Percentiles rank a stretch among this genome's conserved stretches.
Evolutionary conservation across 495 filamentous ascomycete genomes (phyloP).

Genomic region (Neurospora africana): DNA sequence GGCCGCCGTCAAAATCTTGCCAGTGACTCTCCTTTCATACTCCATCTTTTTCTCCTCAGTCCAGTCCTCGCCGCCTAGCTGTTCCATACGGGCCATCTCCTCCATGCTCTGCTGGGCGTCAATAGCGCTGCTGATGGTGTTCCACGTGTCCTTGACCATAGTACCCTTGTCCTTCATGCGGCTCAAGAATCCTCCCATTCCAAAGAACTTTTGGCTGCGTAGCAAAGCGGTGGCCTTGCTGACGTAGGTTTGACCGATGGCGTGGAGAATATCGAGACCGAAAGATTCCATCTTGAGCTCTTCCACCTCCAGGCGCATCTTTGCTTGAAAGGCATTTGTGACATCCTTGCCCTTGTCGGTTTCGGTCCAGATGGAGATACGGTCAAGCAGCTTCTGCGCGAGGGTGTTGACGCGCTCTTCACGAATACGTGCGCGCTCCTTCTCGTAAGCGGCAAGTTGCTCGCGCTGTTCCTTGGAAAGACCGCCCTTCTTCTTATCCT

Average conservation of each 20-base stretch:
- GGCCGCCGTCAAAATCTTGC: conserved; percentile 96
- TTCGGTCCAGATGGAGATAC: conserved; percentile 93
- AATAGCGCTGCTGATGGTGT: conserved; percentile 92
- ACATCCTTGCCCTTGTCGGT: conserved; percentile 83
- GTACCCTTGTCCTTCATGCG: conserved; percentile 94
- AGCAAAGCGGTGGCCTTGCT: conserved; percentile 78
- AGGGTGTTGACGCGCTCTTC: conserved; percentile 83
- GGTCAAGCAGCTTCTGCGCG: conserved; percentile 73
- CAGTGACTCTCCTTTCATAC: conserved; percentile 88
- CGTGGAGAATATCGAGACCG: conserved; percentile 92
- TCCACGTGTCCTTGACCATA: conserved; percentile 96
- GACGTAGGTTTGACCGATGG: conserved; percentile 81
- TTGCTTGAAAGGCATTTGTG: conserved; percentile 80
- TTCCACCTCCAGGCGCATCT: conserved; percentile 91
- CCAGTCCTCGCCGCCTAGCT: conserved; percentile 94
- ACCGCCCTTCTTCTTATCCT: conserved; percentile 72
- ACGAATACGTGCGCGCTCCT: conserved; percentile 72
- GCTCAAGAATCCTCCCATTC: conserved; percentile 88
- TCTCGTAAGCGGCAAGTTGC: conserved; percentile 77
- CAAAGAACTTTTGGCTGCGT: conserved; percentile 93
- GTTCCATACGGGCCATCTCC: conserved; percentile 94
- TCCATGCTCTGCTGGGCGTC: conserved; percentile 98
- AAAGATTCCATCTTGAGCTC: conserved; percentile 99
- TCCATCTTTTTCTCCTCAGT: conserved; percentile 97
- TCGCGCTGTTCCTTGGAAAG: conserved; percentile 84